A percentile compares a stretch with the other conserved stretches of the same genome.
phyloP scores from a whole-genome alignment of 1,139 yeast species.

The Taphrina flavorubra region DNA sequence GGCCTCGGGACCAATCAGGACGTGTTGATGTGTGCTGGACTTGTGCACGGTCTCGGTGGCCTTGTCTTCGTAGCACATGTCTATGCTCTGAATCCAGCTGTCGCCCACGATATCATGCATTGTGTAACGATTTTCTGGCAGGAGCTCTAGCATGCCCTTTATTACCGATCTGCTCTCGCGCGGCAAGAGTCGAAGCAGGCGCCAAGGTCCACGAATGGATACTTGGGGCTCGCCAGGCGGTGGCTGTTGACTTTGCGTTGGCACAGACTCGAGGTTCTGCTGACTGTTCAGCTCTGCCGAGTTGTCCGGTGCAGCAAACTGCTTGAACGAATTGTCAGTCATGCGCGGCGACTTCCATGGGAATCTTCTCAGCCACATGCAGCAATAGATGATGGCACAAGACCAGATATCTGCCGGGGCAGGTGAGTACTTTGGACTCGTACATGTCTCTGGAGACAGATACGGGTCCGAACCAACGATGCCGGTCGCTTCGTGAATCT shows the following conservation, averaged over 20 bases:
- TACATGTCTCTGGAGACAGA: conserved; percentile 91
- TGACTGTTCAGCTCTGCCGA: conserved; percentile 13
- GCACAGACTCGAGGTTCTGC: conserved; percentile 12
- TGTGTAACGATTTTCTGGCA: conserved; percentile 71
- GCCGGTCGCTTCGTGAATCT: conserved; percentile 82
- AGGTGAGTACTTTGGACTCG: conserved; percentile 78
- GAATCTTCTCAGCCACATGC: conserved; percentile 90
- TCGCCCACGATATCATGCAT: conserved; percentile 70
- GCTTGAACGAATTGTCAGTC: conserved; percentile 82
- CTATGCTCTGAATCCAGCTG: conserved; percentile 72
- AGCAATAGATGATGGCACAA: conserved; percentile 89
- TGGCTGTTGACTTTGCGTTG: conserved; percentile 26
- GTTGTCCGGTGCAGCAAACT: conserved; percentile 59
- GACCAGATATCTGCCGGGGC: conserved; percentile 96
- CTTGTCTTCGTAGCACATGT: conserved; percentile 55
- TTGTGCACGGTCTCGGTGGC: conserved; percentile 55
- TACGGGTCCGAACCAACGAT: conserved; percentile 98
- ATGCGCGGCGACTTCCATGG: conserved; percentile 96
- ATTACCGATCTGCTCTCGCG: conserved; percentile 81
- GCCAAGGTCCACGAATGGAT: conserved; percentile 72
- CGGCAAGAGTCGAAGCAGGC: conserved; percentile 84
- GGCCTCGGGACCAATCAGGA: conserved; percentile 57
- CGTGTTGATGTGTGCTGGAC: conserved; percentile 64
- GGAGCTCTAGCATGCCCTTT: conserved; percentile 71
- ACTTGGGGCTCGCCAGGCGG: conserved; percentile 35